Conservation (phyloP, 371 early-diverging fungal species). For the Mucor velutinosus region DNA sequence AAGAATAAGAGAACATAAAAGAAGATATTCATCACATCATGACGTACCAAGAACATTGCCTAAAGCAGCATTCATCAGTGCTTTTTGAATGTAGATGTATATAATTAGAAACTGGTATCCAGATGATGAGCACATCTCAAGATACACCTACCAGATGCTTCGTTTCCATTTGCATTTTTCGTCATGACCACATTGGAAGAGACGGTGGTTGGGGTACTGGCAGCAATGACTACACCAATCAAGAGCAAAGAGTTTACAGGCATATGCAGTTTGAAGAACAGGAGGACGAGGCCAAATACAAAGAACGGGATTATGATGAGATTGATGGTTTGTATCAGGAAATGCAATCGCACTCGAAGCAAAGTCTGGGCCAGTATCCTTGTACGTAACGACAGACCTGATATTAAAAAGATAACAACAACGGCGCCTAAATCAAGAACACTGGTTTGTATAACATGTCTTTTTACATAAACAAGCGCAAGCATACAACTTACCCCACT, state of each 20-base stretch:
- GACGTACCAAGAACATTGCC: constrained; percentile 62
- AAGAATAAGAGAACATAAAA: not conserved
- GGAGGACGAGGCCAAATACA: constrained; percentile 60
- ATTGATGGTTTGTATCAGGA: constrained; percentile 65
- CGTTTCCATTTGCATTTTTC: constrained; percentile 71
- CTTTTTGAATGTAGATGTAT: constrained; percentile 11
- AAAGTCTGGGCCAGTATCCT: constrained; percentile 61
- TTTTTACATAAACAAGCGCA: not conserved
- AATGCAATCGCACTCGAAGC: constrained; percentile 63
- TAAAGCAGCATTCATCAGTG: constrained; percentile 71
- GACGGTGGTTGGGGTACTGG: constrained; percentile 76
- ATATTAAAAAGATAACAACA: constrained; percentile 70
- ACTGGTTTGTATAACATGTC: not conserved
- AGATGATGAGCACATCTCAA: not conserved
- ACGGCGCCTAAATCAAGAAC: constrained; percentile 49
- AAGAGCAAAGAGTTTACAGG: constrained; percentile 58
- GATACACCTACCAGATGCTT: constrained; percentile 53
- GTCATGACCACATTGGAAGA: constrained; percentile 84
- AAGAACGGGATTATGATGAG: constrained; percentile 66
- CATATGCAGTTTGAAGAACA: constrained; percentile 50
- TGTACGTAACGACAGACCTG: constrained; percentile 72
- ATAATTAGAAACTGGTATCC: not conserved
- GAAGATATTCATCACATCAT: not conserved
- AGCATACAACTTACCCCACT: constrained; percentile 52
- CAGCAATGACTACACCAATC: constrained; percentile 71